Evolutionary conservation across 257 asterid species (phyloP), one percentile per base, ranked within the genome.

Genomic region (Solanum phureja): DNA sequence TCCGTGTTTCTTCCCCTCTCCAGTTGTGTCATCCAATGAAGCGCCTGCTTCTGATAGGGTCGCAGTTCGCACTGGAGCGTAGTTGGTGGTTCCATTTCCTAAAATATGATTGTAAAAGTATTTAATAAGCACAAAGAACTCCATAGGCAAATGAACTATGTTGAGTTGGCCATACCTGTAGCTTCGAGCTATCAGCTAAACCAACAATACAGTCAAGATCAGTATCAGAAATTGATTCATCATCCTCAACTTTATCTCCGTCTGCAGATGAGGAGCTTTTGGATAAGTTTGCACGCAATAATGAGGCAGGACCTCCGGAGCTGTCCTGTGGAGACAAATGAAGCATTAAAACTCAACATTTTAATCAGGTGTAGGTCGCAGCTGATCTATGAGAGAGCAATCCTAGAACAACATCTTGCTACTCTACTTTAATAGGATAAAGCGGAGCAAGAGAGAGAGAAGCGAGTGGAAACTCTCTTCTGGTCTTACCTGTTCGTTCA

Each of bases 31-130:
- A 97, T 97, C 98, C 98, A 97, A 89, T 90, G 89, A 88, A 97
- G 98, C 87, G 99, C 99, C 95, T 97, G 99, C 93, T 95, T 97
- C 93, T 97, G 99, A 95, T 97, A 97, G 83, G 98, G 94, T 81
- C 98, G 98, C 88, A 97, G 97, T 68, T 93, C 95, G 72, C 99
- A 97, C 87, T 93, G 92, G 91, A 97, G 94, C 72, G 94, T 91
- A 89, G 93, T 88, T 79, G 99, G 98, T 74, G 99, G 96, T 87
- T 95, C 99, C 96, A 95, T 95, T 93, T 95, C 99, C 99, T 96
- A 87, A 86, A 88, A 44, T 37, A 90, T 19, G 83, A 60, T 34
- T 76, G 37, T 56, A 27, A 87, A 52, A 87, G 89, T 88, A 87
- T 34, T 88, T 76, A 86, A 86, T 71, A 84, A 44, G 33, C 71